Conservation (phyloP, 1,284 basidiomycete genomes). For the Amylostereum areolatum region DNA sequence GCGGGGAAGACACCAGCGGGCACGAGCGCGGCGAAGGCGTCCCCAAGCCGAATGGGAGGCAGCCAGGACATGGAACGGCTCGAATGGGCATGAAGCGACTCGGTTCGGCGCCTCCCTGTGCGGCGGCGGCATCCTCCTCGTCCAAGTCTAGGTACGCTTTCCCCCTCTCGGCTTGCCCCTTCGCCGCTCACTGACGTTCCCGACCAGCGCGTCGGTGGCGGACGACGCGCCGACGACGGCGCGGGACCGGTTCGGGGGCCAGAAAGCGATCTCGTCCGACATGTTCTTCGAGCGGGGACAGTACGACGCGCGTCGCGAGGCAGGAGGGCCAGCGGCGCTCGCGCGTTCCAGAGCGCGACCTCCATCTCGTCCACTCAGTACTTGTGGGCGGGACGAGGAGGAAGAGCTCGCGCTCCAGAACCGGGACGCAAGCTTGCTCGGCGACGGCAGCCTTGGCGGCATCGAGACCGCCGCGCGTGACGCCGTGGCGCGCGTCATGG, state of each 20-base stretch:
- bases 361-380: slow-evolving; percentile 93
- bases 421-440: slow-evolving; percentile 46
- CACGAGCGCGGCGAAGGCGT: slow-evolving; percentile 23
- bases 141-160: slow-evolving; percentile 43
- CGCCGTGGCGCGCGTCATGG: slow-evolving; percentile 70
- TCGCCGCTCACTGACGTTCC: not conserved
- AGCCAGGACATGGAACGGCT: slow-evolving; percentile 54
- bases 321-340: slow-evolving; percentile 86
- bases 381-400: slow-evolving; percentile 92
- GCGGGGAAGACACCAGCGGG: slow-evolving; percentile 19
- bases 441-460: slow-evolving; percentile 67
- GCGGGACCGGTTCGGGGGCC: slow-evolving; percentile 84
- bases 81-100: slow-evolving; percentile 79
- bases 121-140: slow-evolving; percentile 39
- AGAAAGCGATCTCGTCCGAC: slow-evolving; percentile 96
- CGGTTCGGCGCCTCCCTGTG: slow-evolving; percentile 80
- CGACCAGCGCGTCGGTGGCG: slow-evolving; percentile 20
- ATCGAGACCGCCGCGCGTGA: slow-evolving; percentile 81
- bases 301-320: slow-evolving; percentile 73
- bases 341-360: slow-evolving; percentile 80
- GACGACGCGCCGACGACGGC: slow-evolving; percentile 78
- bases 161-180: too few relatives aligned
- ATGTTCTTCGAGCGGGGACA: slow-evolving; percentile 93
- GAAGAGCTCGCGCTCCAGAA: slow-evolving; percentile 44
- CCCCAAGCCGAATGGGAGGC: slow-evolving; percentile 30